Evolutionary conservation across 2,329 filamentous ascomycete genomes (phyloP).

Genomic region (Fusarium sp.): DNA sequence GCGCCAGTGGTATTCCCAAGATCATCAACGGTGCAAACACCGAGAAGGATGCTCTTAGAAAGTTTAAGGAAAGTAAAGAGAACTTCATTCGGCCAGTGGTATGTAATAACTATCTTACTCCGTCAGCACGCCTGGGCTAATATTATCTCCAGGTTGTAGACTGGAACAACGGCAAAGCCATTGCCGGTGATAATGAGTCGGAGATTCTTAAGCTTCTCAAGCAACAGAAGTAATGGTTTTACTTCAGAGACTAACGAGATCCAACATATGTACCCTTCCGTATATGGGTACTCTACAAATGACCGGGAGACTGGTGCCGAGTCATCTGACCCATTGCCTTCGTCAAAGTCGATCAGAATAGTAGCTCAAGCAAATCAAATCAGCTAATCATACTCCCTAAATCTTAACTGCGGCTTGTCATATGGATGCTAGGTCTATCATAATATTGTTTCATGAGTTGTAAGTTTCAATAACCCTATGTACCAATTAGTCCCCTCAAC

Average conservation of each 20-base stretch:
- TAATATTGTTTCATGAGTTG: background rate
- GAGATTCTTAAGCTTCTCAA: slow-evolving; percentile 87
- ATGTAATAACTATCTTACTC: slow-evolving; percentile 48
- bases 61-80: slow-evolving; percentile 75
- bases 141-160: slow-evolving; percentile 71
- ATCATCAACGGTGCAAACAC: slow-evolving; percentile 80
- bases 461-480: background rate
- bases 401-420: background rate
- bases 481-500: background rate
- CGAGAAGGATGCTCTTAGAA: slow-evolving; percentile 81
- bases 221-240: slow-evolving; percentile 56
- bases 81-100: slow-evolving; percentile 83
- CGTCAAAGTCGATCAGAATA: slow-evolving; percentile 1
- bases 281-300: slow-evolving; percentile 31
- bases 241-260: slow-evolving; percentile 25
- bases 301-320: slow-evolving; percentile 12
- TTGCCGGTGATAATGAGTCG: slow-evolving; percentile 83
- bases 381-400: too few relatives aligned
- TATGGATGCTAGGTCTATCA: background rate
- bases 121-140: slow-evolving; percentile 5
- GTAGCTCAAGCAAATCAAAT: background rate
- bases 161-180: slow-evolving; percentile 89
- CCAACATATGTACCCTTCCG: slow-evolving; percentile 18
- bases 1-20: slow-evolving; percentile 65
- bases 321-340: background rate